These are phyloP conservation scores for Picea mariana DNA, from an alignment of 83 land plant genomes.

Conservation along the genomic window DNA sequence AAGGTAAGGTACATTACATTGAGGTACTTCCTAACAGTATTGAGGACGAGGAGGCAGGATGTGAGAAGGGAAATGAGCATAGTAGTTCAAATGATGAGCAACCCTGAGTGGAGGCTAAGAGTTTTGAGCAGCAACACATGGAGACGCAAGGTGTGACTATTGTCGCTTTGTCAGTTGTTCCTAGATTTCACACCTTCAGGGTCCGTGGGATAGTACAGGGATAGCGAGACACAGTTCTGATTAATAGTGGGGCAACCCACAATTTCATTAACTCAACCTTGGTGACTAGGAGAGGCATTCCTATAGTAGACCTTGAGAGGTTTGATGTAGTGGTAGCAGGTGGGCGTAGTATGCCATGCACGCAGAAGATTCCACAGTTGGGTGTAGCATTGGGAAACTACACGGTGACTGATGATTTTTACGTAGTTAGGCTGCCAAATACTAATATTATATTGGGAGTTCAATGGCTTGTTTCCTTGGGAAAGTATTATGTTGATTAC, in stretches of 20 bases:
- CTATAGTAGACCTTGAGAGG: no score
- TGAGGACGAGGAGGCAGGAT: not conserved
- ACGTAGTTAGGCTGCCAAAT: no score
- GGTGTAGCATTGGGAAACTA: no score
- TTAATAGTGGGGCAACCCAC: not conserved
- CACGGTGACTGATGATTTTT: no score
- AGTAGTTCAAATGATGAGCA: not conserved
- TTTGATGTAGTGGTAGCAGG: no score
- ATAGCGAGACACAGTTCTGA: not conserved
- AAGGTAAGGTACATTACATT: not conserved
- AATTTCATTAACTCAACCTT: not conserved
- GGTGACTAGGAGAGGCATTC: no score
- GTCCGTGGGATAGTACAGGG: not conserved
- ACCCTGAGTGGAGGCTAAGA: not conserved
- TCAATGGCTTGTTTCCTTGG: no score
- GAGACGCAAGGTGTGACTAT: not conserved
- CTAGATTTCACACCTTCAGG: not conserved
- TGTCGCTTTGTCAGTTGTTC: not conserved
- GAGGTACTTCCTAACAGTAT: not conserved
- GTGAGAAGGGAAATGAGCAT: not conserved
- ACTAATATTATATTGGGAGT: no score
- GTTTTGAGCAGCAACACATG: no score
- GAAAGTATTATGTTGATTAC: no score
- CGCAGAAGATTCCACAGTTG: no score
- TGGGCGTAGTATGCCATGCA: no score